These are phyloP conservation scores for Entoloma clypeatum DNA, from an alignment of 1,284 basidiomycete species.

Conservation along the genomic window DNA sequence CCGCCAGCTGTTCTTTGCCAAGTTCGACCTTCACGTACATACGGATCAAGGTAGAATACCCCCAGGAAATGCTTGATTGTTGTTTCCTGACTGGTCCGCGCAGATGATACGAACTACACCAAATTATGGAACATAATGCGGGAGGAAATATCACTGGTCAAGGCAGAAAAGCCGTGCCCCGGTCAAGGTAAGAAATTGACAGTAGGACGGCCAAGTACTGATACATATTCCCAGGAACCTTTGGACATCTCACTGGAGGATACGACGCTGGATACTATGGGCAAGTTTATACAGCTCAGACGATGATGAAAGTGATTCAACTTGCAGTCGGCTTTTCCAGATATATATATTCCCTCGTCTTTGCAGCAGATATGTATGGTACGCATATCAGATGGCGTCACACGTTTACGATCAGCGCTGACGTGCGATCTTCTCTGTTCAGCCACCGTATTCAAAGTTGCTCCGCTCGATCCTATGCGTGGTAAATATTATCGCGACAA, in stretches of 20 bases:
- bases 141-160: slow-evolving; percentile 63
- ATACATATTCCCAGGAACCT: slow-evolving; percentile 36
- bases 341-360: slow-evolving; percentile 70
- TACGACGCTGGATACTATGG: slow-evolving; percentile 83
- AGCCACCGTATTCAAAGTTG: slow-evolving; percentile 72
- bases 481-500: slow-evolving; percentile 50
- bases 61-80: not conserved
- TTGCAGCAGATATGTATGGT: slow-evolving; percentile 78
- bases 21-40: slow-evolving; percentile 75
- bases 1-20: slow-evolving; percentile 79
- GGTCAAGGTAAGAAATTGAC: slow-evolving; percentile 46
- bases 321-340: slow-evolving; percentile 25
- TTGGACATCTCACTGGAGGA: slow-evolving; percentile 70
- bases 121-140: slow-evolving; percentile 70
- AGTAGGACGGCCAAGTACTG: not conserved
- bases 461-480: slow-evolving; percentile 64
- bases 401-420: not conserved
- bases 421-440: slow-evolving; percentile 5
- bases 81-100: not conserved
- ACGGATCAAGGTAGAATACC: slow-evolving; percentile 53
- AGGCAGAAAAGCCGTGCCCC: slow-evolving; percentile 54
- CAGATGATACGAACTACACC: slow-evolving; percentile 66
- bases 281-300: slow-evolving; percentile 26
- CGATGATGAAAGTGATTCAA: not conserved
- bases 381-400: slow-evolving; percentile 13